Evolutionary conservation across 768 basidiomycete genomes (phyloP).

Genomic region (Rhizopogon salebrosus): DNA sequence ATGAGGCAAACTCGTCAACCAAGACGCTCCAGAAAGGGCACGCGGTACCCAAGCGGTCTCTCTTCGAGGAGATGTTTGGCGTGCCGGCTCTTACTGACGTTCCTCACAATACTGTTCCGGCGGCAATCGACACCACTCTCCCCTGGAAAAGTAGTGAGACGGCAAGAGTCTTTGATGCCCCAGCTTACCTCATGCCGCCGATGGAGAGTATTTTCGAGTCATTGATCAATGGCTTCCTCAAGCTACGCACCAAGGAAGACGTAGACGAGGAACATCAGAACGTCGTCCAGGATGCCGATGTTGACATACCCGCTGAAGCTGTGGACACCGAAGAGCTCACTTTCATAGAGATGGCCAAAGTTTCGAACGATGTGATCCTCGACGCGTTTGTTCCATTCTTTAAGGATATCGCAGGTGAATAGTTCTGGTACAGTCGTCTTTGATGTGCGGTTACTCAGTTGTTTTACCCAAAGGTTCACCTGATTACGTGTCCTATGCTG

Average conservation of each 20-base stretch:
- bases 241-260: slow-evolving; percentile 21
- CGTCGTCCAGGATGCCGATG: slow-evolving; percentile 30
- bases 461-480: slow-evolving; percentile 10
- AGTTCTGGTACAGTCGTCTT: not conserved
- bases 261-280: slow-evolving; percentile 7
- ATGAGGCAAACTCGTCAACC: slow-evolving; percentile 39
- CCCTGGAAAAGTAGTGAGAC: slow-evolving; percentile 39
- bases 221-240: slow-evolving; percentile 46
- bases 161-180: slow-evolving; percentile 53
- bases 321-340: slow-evolving; percentile 14
- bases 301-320: slow-evolving; percentile 40
- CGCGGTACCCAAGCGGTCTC: slow-evolving; percentile 41
- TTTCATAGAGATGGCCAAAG: slow-evolving; percentile 20
- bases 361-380: slow-evolving; percentile 53
- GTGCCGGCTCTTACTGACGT: slow-evolving; percentile 53
- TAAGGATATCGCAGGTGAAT: slow-evolving; percentile 42
- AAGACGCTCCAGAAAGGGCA: slow-evolving; percentile 29
- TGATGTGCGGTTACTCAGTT: slow-evolving; percentile 5
- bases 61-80: slow-evolving; percentile 93
- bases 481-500: slow-evolving; percentile 18
- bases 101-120: slow-evolving; percentile 5
- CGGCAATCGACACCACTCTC: slow-evolving; percentile 14
- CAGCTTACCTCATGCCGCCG: slow-evolving; percentile 75
- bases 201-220: slow-evolving; percentile 67
- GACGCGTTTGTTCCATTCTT: slow-evolving; percentile 59